phyloP scores from a whole-genome alignment of 2,329 filamentous ascomycete genomes.

The Allantophomopsis cytisporea region DNA sequence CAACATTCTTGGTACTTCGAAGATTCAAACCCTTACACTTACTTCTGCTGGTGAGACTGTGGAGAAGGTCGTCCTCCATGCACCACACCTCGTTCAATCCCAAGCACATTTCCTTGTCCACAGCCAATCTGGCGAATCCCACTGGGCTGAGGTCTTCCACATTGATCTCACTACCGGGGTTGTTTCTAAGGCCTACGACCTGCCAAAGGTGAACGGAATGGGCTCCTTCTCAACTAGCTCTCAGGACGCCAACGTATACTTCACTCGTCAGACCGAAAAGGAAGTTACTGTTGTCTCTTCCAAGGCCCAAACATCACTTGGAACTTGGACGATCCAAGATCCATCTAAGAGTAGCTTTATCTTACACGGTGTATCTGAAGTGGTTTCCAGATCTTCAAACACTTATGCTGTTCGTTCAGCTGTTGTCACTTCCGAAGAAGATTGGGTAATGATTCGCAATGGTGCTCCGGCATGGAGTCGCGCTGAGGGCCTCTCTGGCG shows the following conservation, averaged over 20 bases:
- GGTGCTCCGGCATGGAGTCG: slow-evolving; percentile 70
- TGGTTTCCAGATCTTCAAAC: slow-evolving; percentile 54
- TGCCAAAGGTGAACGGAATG: slow-evolving; percentile 55
- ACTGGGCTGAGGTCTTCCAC: slow-evolving; percentile 80
- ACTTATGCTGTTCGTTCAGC: slow-evolving; percentile 71
- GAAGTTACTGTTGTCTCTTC: slow-evolving; percentile 68
- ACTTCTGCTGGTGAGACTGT: slow-evolving; percentile 32
- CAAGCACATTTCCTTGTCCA: slow-evolving; percentile 78
- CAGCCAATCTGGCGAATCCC: slow-evolving; percentile 52
- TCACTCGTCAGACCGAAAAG: slow-evolving; percentile 65
- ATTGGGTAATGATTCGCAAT: slow-evolving; percentile 78
- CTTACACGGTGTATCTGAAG: slow-evolving; percentile 65
- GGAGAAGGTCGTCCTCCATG: slow-evolving; percentile 51
- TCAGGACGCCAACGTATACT: slow-evolving; percentile 72
- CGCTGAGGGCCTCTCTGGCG: slow-evolving; percentile 68
- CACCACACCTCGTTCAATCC: slow-evolving; percentile 57
- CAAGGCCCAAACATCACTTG: slow-evolving; percentile 60
- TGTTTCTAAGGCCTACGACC: slow-evolving; percentile 65
- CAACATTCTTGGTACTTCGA: slow-evolving; percentile 52
- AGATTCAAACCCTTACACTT: slow-evolving; percentile 38
- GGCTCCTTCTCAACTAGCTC: slow-evolving; percentile 73
- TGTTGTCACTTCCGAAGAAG: slow-evolving; percentile 48
- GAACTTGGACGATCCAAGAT: slow-evolving; percentile 52
- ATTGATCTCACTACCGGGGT: slow-evolving; percentile 57
- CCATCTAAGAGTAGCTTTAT: slow-evolving; percentile 28